Evolutionary conservation across 768 basidiomycete species (phyloP).

Genomic region (Lactifluus rugatus): DNA sequence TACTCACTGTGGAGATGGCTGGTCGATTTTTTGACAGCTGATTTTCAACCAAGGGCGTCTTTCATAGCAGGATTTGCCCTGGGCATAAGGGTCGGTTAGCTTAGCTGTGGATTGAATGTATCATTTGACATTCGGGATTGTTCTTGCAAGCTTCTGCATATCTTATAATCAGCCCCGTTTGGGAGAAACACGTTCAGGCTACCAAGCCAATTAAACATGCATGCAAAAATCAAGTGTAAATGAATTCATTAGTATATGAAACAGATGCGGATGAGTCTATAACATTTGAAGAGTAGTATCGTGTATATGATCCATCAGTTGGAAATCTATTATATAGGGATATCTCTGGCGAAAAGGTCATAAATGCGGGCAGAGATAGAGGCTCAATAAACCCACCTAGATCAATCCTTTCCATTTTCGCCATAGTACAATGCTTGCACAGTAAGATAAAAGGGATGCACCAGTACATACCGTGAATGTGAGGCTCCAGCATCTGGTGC

Average conservation of each 20-base stretch:
- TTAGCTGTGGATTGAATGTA: background rate
- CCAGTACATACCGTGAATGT: conserved; percentile 50
- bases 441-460: conserved; percentile 34
- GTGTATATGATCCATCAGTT: background rate
- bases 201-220: background rate
- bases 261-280: background rate
- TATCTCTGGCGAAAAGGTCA: background rate
- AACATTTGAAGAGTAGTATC: background rate
- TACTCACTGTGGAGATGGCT: conserved; percentile 54
- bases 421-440: conserved; percentile 44
- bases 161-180: background rate
- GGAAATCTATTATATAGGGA: background rate
- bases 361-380: background rate
- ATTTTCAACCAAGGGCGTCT: conserved; percentile 85
- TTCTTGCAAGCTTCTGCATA: background rate
- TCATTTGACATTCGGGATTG: background rate
- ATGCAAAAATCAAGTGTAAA: background rate
- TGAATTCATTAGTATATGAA: background rate
- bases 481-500: conserved; percentile 50
- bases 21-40: conserved; percentile 78
- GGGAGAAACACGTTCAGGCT: background rate
- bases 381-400: conserved; percentile 23
- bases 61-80: conserved; percentile 78
- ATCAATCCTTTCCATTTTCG: conserved; percentile 50
- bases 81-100: conserved; percentile 70